Percentiles rank a stretch among this genome's conserved stretches.
Evolutionary conservation across 805 yeast species (phyloP).

Genomic region (Trichomonascus vanleenenianus): DNA sequence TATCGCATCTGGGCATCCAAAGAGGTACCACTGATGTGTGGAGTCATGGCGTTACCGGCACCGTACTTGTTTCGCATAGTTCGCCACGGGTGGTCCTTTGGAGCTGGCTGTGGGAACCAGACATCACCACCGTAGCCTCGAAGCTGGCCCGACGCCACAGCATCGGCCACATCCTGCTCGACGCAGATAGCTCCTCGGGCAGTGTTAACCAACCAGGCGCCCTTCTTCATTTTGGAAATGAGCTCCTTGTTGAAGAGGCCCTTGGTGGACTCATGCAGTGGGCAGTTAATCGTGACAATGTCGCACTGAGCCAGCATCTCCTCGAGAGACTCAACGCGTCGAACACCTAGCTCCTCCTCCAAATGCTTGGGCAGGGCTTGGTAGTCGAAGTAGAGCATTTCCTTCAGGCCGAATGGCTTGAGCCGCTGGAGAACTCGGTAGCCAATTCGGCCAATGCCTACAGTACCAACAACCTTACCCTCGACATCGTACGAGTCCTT

Average conservation of each 20-base stretch:
- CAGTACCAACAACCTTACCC: conserved; percentile 69
- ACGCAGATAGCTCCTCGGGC: conserved; percentile 78
- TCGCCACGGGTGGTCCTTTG: conserved; percentile 73
- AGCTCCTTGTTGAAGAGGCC: conserved; percentile 62
- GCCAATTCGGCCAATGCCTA: conserved; percentile 79
- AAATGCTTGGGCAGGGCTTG: conserved; percentile 55
- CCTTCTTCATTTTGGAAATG: conserved; percentile 57
- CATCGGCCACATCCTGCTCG: conserved; percentile 68
- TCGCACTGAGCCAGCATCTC: conserved; percentile 63
- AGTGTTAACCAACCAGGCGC: conserved; percentile 68
- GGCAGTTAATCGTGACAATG: conserved; percentile 69
- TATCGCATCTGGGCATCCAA: conserved; percentile 74
- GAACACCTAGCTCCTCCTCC: conserved; percentile 47
- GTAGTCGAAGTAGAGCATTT: conserved; percentile 67
- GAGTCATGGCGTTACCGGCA: conserved; percentile 81
- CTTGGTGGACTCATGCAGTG: conserved; percentile 61
- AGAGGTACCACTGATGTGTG: conserved; percentile 73
- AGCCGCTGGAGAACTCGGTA: conserved; percentile 66
- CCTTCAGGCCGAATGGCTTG: conserved; percentile 65
- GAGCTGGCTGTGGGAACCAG: conserved; percentile 82
- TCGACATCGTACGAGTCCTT: conserved; percentile 69
- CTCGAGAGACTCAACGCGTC: conserved; percentile 51
- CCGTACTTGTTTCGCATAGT: conserved; percentile 54
- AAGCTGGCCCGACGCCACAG: conserved; percentile 57
- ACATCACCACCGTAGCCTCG: conserved; percentile 84